Conservation (phyloP, 148 eudicot genomes). For the Amaranthus palmeri region DNA sequence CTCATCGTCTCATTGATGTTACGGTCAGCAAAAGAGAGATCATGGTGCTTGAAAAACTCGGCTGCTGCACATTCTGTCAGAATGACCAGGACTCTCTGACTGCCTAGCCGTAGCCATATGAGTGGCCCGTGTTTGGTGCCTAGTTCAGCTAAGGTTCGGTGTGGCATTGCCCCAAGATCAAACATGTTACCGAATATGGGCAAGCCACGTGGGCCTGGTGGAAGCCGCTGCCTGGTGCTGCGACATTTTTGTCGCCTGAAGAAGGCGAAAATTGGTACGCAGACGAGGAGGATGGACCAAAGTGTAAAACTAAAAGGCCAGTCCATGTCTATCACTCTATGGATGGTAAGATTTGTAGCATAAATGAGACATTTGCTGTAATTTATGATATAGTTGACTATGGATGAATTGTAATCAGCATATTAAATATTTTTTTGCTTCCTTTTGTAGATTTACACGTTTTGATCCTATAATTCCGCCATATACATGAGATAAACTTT, state of each 20-base stretch:
- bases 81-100: constrained; percentile 17
- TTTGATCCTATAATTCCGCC: no score
- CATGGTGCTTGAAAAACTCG: constrained; percentile 22
- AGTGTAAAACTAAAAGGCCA: constrained; percentile 3
- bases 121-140: constrained; percentile 14
- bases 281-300: constrained; percentile 1
- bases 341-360: not conserved
- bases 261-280: not conserved
- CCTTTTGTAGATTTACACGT: no score
- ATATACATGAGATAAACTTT: no score
- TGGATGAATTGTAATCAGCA: not conserved
- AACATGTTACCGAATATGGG: constrained; percentile 21
- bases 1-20: constrained; percentile 27
- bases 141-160: constrained; percentile 15
- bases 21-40: constrained; percentile 21
- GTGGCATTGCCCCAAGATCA: constrained; percentile 24
- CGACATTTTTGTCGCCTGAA: not conserved
- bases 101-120: constrained; percentile 23
- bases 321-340: constrained; percentile 3
- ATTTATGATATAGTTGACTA: not conserved
- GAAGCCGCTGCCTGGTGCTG: constrained; percentile 8
- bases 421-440: not conserved
- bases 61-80: constrained; percentile 19
- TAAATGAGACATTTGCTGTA: not conserved
- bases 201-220: constrained; percentile 24